Base-by-base conservation (phyloP, 148 eudicot genomes). In the Rheum nobile region DNA sequence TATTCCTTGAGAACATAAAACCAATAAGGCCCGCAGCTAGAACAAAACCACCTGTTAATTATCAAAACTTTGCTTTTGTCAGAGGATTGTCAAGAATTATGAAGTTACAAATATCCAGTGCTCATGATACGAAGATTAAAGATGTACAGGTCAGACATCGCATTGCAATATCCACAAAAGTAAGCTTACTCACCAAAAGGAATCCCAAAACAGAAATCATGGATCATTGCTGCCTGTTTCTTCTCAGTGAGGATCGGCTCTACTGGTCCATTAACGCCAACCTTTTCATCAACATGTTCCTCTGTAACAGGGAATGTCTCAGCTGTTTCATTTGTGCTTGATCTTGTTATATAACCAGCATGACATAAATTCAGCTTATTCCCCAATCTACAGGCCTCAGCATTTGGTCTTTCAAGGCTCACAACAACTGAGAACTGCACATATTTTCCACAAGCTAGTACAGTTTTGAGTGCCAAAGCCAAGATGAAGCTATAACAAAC, bases 151-250 rank as follows among this genome's bases (percentile, higher is more conserved):
- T 35, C 38, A 17, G 44, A 8, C 24, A 31, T 28, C 13, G 43
- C 8, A 48, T 8, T 57, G 48, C 48, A 22, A 14, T 34, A 28
- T 24, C 21, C 57, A 42, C 14, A 46, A 54, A 42, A 2, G 11
- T 7, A 31, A 39, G 74, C 44, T n/a, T 65, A 85, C 96, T 84
- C 77, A 93, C 98, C 97, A 80, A 84, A 93, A 54, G 98, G 98
- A 78, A 93, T 93, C 54, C 98, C 97, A 11, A 93, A 78, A 80
- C 97, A 93, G 67, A 93, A 93, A 75, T 93, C 98, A 74, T 93
- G 98, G 72, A 93, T 89, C 79, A 82, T 93, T 0, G 98, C 98
- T 29, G 88, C 83, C 73, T 71, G 79, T 75, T 84, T 84, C 68
- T 80, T 75, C 69, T 85, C 87, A 57, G 43, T 71, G 59, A 77